Base-by-base conservation (phyloP, 768 basidiomycete species). In the Mycena indigotica region DNA sequence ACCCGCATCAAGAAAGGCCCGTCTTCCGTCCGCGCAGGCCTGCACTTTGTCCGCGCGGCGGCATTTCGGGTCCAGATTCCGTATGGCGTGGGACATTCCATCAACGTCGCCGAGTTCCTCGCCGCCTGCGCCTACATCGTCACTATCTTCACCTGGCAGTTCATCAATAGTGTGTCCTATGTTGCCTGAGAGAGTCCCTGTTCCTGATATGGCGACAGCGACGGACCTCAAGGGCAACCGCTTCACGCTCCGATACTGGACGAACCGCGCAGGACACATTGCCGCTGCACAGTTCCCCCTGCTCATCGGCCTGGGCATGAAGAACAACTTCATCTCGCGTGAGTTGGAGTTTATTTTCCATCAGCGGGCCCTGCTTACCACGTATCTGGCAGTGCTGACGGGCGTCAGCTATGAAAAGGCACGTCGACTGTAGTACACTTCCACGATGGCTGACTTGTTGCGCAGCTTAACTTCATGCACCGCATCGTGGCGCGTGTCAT, bases 271-370 rank as follows among this genome's bases (percentile, higher is more conserved):
- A 6, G 74, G 68, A 5, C 60, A 62, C 10, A 69, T 78, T n/a
- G 74, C 70, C 0, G 56, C 69, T 5, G 66, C 62, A 46, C 78
- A 83, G 57, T 69, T 78, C 10, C 75, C 79, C 2, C 65, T 82
- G 25, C 71, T 83, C 48, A 73, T 77, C 25, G 80, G 74, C 5
- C 70, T 83, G 19, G 79, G 77, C 4, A 77, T 76, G 35, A 82
- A 81, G 71, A 82, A 83, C 68, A 82, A 82, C 55, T 56, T 79
- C 24, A 69, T 83, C 29, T 66, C 72, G 1, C 66, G 76, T 77
- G 60, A 16, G 76, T 67, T 26, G n/a, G n/a, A 17, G 48, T 44
- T 10, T n/a, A 16, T 32, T 13, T 46, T 28, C 1, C 32, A 17
- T 1, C 38, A 28, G 15, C 30, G 2, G 28, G n/a, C n/a, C n/a